A percentile compares a stretch with the other conserved stretches of the same genome.
Evolutionary conservation across 169 alveolate genomes (phyloP).

Genomic region (Plasmodium adleri): DNA sequence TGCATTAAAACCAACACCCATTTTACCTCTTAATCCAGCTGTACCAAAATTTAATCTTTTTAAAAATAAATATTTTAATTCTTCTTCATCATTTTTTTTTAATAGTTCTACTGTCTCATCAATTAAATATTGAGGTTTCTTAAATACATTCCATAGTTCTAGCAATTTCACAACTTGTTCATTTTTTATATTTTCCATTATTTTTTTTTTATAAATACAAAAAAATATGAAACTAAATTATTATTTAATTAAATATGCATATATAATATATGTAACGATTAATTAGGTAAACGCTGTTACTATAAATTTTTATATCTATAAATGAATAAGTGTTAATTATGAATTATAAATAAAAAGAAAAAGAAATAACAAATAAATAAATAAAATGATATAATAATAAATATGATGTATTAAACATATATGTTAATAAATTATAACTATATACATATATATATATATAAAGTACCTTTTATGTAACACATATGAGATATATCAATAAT

Average conservation of each 20-base stretch:
- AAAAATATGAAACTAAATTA: constrained; percentile 11
- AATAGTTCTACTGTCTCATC: constrained; percentile 49
- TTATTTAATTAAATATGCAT: not conserved
- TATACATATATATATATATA: no score
- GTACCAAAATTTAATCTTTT: constrained; percentile 80
- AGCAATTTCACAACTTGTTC: constrained; percentile 13
- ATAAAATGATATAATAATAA: no score
- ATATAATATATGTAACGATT: not conserved
- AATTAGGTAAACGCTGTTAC: no score
- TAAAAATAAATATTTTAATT: constrained; percentile 33
- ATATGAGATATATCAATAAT: no score
- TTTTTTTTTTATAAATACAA: not conserved
- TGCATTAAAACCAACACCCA: constrained; percentile 88
- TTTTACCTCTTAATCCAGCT: constrained; percentile 89
- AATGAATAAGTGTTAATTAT: no score
- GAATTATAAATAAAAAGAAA: no score
- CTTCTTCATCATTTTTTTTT: constrained; percentile 35
- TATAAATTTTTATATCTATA: no score
- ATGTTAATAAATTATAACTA: no score
- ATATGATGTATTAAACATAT: no score
- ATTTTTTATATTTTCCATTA: constrained; percentile 11
- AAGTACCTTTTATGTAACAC: no score
- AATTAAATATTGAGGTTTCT: constrained; percentile 48
- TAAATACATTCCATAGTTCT: constrained; percentile 46
- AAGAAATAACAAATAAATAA: no score